Evolutionary conservation across 306 rosid genomes (phyloP), one percentile per base, ranked within the genome.

Genomic region (Acacia confusa): DNA sequence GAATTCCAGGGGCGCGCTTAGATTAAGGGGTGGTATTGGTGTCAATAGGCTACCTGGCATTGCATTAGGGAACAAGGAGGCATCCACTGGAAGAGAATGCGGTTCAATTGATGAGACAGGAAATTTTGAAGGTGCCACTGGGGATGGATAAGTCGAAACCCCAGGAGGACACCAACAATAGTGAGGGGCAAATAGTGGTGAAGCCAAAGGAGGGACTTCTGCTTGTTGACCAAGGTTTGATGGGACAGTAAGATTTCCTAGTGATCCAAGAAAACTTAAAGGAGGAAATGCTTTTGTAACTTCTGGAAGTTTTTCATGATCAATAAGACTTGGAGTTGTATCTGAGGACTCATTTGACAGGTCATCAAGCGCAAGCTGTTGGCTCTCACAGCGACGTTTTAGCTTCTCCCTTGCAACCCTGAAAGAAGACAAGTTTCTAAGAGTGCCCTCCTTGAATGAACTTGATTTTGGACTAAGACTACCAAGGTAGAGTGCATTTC

Each of bases 101-200:
- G 86, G 79, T 16, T 66, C 86, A 32, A 57, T 32, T 41, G 82
- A 75, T 40, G 85, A 84, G 50, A 30, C 48, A 4, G 90, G 84
- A 58, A 85, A 74, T 58, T 88, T 89, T 16, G 88, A 81, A 77
- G 85, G 80, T 70, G 84, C 86, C 53, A 80, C 84, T 22, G 92
- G 82, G 81, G 78, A 85, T 70, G 92, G 90, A 79, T 50, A 76
- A 70, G 88, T 72, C 6, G 94, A 82, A 58, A 85, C 76, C 20
- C 91, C 88, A 0, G 97, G 89, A 60, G 99, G 97, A 73, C 97
- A 96, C 97, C 97, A 96, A 78, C 99, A 93, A 84, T 96, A 93
- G 82, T 91, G 87, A 20, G 99, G 99, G 45, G 97, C 84, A 74
- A 95, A 90, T 58, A 92, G 88, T 41, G 99, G 89, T 17, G 94